Conservation (phyloP, 2,329 filamentous ascomycete genomes). For the Neonectria coccinea region DNA sequence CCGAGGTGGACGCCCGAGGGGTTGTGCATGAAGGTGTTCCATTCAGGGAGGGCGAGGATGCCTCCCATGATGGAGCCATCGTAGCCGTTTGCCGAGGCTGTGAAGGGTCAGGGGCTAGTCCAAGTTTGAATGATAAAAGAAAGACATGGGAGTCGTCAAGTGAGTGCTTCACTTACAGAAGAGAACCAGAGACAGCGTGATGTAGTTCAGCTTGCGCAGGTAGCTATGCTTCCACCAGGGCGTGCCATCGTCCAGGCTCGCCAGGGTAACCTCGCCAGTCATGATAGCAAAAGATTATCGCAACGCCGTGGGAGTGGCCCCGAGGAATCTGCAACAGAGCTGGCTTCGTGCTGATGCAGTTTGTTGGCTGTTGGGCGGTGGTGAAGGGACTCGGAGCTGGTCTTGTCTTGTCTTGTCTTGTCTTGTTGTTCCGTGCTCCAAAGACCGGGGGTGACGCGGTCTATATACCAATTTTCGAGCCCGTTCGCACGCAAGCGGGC, state of each 20-base stretch:
- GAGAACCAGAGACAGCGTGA: slow-evolving; percentile 30
- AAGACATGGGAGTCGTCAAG: no score
- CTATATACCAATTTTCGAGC: slow-evolving; percentile 24
- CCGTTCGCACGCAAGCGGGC: slow-evolving; percentile 6
- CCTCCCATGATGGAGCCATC: slow-evolving; percentile 31
- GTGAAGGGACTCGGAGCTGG: neutral
- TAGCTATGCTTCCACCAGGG: slow-evolving; percentile 33
- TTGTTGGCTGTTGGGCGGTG: slow-evolving; percentile 1
- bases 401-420: neutral
- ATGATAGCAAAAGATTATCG: slow-evolving; percentile 6
- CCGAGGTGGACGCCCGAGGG: slow-evolving; percentile 38
- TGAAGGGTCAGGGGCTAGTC: neutral
- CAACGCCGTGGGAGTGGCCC: neutral
- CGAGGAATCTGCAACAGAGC: neutral
- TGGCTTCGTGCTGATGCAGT: neutral
- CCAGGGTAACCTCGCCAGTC: slow-evolving; percentile 14
- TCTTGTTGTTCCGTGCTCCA: neutral
- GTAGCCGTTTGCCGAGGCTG: slow-evolving; percentile 33
- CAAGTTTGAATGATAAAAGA: no score
- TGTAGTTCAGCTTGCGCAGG: slow-evolving; percentile 34
- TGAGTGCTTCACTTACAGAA: slow-evolving; percentile 25
- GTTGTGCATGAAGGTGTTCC: slow-evolving; percentile 39
- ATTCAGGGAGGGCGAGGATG: slow-evolving; percentile 34
- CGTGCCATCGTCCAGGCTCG: slow-evolving; percentile 12
- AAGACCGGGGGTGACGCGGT: slow-evolving; percentile 15